These are phyloP conservation scores for Eutypella sp. DNA, from an alignment of 2,329 filamentous ascomycete species.

Conservation along the genomic window DNA sequence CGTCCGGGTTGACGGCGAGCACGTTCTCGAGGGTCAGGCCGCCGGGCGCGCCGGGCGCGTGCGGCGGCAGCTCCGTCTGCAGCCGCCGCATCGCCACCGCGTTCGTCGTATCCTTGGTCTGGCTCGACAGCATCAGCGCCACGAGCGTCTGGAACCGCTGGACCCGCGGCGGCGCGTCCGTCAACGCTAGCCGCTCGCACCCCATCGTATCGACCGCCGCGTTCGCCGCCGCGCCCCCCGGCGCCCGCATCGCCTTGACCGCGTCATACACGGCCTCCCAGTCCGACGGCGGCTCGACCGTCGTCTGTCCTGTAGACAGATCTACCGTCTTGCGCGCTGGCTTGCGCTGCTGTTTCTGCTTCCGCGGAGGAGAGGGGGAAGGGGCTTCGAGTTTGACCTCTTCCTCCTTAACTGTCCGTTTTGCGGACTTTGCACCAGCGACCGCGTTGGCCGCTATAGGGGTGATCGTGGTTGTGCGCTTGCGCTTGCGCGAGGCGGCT, in stretches of 20 bases:
- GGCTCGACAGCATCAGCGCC: slow-evolving; percentile 83
- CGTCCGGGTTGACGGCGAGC: slow-evolving; percentile 61
- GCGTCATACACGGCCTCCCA: slow-evolving; percentile 75
- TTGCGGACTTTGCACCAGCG: slow-evolving; percentile 4
- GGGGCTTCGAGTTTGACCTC: slow-evolving; percentile 6
- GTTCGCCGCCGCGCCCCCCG: slow-evolving; percentile 53
- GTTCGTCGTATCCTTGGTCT: slow-evolving; percentile 91
- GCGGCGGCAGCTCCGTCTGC: slow-evolving; percentile 64
- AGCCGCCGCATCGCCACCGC: slow-evolving; percentile 76
- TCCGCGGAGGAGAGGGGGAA: background rate
- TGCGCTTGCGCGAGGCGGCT: slow-evolving; percentile 19
- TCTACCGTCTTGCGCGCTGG: slow-evolving; percentile 21
- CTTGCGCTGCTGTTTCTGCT: slow-evolving; percentile 14
- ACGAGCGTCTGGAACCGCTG: slow-evolving; percentile 82
- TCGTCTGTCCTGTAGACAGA: slow-evolving; percentile 12
- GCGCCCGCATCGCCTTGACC: slow-evolving; percentile 70
- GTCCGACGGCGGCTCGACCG: slow-evolving; percentile 19
- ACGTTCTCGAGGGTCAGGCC: slow-evolving; percentile 73
- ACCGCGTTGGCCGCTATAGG: background rate
- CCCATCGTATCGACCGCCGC: slow-evolving; percentile 98
- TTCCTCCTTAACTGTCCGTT: slow-evolving; percentile 10
- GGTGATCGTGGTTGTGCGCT: slow-evolving; percentile 12
- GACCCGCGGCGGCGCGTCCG: slow-evolving; percentile 43
- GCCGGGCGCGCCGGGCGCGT: slow-evolving; percentile 35
- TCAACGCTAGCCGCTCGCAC: slow-evolving; percentile 69